Evolutionary conservation across 2,329 filamentous ascomycete genomes (phyloP).

Genomic region (Ophiostoma perfectum): DNA sequence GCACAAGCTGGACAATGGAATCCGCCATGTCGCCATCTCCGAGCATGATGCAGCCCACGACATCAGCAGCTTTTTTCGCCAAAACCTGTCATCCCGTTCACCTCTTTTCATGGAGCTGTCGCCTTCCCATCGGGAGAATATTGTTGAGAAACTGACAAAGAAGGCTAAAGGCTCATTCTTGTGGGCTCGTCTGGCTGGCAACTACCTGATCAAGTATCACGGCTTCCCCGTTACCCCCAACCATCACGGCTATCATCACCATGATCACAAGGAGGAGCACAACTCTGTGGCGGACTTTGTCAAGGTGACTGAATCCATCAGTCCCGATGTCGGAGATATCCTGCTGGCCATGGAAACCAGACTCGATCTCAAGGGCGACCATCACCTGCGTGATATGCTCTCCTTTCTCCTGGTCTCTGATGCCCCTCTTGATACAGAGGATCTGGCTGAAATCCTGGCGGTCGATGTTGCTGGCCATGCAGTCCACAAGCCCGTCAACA

Average conservation of each 20-base stretch:
- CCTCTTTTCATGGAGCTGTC: conserved; percentile 28
- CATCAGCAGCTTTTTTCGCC: conserved; percentile 32
- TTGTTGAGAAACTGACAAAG: conserved; percentile 32
- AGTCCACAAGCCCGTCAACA: conserved; percentile 27
- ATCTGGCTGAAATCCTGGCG: conserved; percentile 34
- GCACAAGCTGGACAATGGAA: conserved; percentile 32
- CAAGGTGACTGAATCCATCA: conserved; percentile 29
- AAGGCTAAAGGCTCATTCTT: conserved; percentile 37
- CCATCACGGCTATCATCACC: conserved; percentile 14
- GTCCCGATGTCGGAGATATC: conserved; percentile 28
- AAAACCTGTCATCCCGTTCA: conserved; percentile 27
- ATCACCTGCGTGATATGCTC: conserved; percentile 30
- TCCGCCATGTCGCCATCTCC: conserved; percentile 33
- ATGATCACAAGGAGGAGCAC: conserved; percentile 24
- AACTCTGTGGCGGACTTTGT: conserved; percentile 23
- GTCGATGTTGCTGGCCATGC: conserved; percentile 29
- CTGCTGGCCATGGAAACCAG: conserved; percentile 30
- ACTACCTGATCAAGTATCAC: conserved; percentile 29
- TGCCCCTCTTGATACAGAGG: conserved; percentile 33
- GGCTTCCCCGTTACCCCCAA: conserved; percentile 14
- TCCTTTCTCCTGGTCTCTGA: conserved; percentile 35
- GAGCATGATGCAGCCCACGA: conserved; percentile 34
- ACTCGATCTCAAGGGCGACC: conserved; percentile 30
- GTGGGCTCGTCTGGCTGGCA: conserved; percentile 35
- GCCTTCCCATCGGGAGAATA: conserved; percentile 26